phyloP scores from a whole-genome alignment of 345 rosid species.

The Dipteronia sinensis region DNA sequence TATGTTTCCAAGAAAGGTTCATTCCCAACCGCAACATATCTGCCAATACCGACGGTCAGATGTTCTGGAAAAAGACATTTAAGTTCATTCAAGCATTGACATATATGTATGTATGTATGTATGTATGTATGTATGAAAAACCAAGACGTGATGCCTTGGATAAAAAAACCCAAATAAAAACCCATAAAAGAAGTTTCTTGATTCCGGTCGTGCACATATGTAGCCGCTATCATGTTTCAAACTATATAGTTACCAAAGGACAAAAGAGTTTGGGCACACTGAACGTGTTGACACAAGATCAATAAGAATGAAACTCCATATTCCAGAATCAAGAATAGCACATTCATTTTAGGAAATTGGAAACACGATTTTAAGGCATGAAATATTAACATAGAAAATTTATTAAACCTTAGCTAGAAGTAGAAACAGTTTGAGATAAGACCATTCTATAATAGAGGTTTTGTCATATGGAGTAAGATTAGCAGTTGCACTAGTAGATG shows the following conservation, averaged over 20 bases:
- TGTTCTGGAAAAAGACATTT: slow-evolving; percentile 6
- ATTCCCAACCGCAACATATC: slow-evolving; percentile 94
- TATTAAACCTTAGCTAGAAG: not conserved
- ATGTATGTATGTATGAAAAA: not conserved
- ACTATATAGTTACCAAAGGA: not conserved
- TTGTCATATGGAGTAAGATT: not conserved
- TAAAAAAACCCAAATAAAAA: not conserved
- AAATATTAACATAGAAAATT: not conserved
- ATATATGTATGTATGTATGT: too few species aligned
- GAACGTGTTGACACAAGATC: not conserved
- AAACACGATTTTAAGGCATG: not conserved
- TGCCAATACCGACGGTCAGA: slow-evolving; percentile 40
- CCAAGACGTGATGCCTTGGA: not conserved
- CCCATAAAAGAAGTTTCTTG: not conserved
- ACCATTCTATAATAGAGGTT: not conserved
- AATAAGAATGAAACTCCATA: not conserved
- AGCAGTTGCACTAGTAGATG: not conserved
- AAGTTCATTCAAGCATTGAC: not conserved
- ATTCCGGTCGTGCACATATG: not conserved
- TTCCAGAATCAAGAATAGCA: not conserved
- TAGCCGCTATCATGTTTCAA: not conserved
- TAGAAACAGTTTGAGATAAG: not conserved
- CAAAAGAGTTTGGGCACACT: not conserved
- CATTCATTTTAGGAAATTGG: not conserved
- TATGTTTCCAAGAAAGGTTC: slow-evolving; percentile 88